Conservation (phyloP, 164 flowering plant species). For the Stephania japonica region DNA sequence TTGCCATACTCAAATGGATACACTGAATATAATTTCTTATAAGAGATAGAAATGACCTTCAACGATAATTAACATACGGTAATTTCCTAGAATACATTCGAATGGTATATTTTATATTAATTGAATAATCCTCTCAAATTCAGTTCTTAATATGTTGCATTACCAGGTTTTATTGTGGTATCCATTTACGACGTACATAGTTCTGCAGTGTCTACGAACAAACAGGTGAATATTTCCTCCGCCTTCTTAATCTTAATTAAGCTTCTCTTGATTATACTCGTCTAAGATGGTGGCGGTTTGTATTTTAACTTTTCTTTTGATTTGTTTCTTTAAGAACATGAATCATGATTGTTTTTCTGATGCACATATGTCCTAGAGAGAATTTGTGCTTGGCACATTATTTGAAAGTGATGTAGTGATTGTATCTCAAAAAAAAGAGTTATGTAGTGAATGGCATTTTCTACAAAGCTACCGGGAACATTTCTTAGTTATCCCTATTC, state of each 20-base stretch:
- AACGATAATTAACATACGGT: constrained; percentile 5
- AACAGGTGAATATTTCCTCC: constrained; percentile 1
- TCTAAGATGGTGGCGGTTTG: too few relatives aligned
- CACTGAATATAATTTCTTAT: constrained; percentile 71
- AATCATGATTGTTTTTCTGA: background rate
- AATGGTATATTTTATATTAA: background rate
- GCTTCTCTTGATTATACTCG: too few relatives aligned
- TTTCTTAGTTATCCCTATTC: constrained; percentile 8
- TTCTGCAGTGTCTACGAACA: background rate
- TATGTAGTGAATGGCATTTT: constrained; percentile 10
- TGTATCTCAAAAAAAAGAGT: constrained; percentile 3
- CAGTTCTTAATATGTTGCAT: constrained; percentile 7
- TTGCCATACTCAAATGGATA: constrained; percentile 67
- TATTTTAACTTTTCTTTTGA: background rate
- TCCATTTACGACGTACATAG: background rate
- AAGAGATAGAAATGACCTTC: constrained; percentile 11
- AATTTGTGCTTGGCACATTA: constrained; percentile 13
- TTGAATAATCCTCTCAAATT: constrained; percentile 7
- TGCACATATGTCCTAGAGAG: background rate
- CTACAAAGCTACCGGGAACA: constrained; percentile 10
- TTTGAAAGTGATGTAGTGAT: constrained; percentile 15
- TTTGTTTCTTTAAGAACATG: background rate
- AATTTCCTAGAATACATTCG: background rate
- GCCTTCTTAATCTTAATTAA: background rate
- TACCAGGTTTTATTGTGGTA: constrained; percentile 13